Evolutionary conservation across 148 eudicot species (phyloP).

Genomic region (Persicaria maculosa): DNA sequence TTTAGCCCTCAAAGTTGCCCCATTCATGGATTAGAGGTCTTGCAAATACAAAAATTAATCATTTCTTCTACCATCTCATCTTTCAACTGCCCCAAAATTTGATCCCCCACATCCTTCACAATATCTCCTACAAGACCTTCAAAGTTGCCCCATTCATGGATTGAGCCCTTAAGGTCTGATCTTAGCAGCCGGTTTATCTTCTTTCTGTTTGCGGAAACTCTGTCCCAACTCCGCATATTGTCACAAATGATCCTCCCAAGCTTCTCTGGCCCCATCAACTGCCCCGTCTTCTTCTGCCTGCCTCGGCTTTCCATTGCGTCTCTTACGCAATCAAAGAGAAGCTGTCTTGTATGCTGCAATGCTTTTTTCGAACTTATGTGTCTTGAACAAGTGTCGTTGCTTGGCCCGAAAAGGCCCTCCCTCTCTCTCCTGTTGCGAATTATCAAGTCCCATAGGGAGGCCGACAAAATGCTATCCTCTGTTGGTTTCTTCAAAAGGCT

Average conservation of each 20-base stretch:
- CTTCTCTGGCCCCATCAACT: slow-evolving; percentile 36
- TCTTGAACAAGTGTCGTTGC: slow-evolving; percentile 18
- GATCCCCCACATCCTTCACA: slow-evolving; percentile 35
- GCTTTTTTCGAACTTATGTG: slow-evolving; percentile 30
- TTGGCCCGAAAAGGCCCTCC: background rate
- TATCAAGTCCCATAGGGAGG: slow-evolving; percentile 28
- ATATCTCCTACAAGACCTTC: slow-evolving; percentile 24
- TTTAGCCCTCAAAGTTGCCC: no score
- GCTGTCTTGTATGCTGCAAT: slow-evolving; percentile 36
- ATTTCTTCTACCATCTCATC: slow-evolving; percentile 35
- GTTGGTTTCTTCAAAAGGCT: slow-evolving; percentile 12
- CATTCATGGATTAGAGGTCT: no score
- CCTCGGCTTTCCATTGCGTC: slow-evolving; percentile 37
- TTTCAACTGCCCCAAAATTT: slow-evolving; percentile 38
- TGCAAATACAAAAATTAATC: slow-evolving; percentile 12
- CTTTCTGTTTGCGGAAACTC: slow-evolving; percentile 21
- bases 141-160: slow-evolving; percentile 24
- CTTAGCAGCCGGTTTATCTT: slow-evolving; percentile 24
- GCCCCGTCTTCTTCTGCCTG: slow-evolving; percentile 17
- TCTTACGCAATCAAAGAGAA: slow-evolving; percentile 56
- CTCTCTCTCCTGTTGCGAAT: slow-evolving; percentile 10
- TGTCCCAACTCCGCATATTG: slow-evolving; percentile 41
- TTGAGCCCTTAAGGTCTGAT: slow-evolving; percentile 20
- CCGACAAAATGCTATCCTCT: slow-evolving; percentile 25
- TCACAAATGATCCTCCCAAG: slow-evolving; percentile 35